A percentile compares a stretch with the other conserved stretches of the same genome.
phyloP scores from a whole-genome alignment of 1,284 basidiomycete genomes.

The Fomitopsis betulina region DNA sequence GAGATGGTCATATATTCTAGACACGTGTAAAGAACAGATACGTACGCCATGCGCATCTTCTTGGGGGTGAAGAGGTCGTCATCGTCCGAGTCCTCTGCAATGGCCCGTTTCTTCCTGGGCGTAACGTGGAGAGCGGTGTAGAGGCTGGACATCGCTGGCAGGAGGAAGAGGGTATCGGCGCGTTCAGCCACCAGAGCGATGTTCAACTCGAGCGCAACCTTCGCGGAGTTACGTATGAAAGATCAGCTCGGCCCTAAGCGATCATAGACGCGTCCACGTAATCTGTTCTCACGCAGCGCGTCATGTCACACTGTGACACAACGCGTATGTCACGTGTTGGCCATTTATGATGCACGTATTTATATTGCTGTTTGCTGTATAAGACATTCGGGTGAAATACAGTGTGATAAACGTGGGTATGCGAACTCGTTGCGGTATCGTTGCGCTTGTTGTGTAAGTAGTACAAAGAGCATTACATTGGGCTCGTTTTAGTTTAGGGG shows the following conservation, averaged over 20 bases:
- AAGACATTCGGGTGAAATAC: not conserved
- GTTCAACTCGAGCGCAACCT: not conserved
- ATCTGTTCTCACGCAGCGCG: constrained; percentile 17
- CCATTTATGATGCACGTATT: not conserved
- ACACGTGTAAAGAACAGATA: constrained; percentile 13
- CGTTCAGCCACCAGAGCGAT: not conserved
- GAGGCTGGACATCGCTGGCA: constrained; percentile 49
- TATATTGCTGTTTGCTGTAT: not conserved
- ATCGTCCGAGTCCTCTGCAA: constrained; percentile 39
- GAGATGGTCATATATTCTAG: not conserved
- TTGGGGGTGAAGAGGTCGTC: constrained; percentile 59
- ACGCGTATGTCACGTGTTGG: not conserved
- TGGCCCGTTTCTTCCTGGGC: constrained; percentile 59
- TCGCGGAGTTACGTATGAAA: constrained; percentile 10
- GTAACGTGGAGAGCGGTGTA: constrained; percentile 59
- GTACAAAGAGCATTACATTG: not conserved
- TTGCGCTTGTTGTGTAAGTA: not conserved
- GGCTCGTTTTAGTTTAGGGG: not conserved
- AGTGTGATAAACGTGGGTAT: not conserved
- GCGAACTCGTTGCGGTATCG: not conserved
- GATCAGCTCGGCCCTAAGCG: constrained; percentile 10
- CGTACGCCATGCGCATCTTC: constrained; percentile 54
- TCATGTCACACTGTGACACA: constrained; percentile 3
- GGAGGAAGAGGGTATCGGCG: constrained; percentile 9
- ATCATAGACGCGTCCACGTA: constrained; percentile 14